Percentiles rank a stretch among this genome's conserved stretches.
Conservation (phyloP, 768 basidiomycete genomes). For the Mycena indigotica region DNA sequence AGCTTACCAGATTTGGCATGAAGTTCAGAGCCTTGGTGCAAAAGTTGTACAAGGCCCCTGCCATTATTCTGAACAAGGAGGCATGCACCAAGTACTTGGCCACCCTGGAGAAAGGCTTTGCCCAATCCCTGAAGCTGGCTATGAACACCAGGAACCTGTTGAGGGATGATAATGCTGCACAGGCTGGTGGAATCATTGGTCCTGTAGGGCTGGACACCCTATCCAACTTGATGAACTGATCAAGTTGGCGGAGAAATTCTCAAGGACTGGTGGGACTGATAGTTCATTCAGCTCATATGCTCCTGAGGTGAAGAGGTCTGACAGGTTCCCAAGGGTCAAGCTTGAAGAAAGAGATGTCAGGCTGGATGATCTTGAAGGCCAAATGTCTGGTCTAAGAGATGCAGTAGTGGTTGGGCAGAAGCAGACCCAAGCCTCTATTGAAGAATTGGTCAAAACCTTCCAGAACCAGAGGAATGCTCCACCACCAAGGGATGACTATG, state of each 20-base stretch:
- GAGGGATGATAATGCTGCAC: slow-evolving; percentile 1
- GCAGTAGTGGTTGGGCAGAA: slow-evolving; percentile 1
- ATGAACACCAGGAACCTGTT: slow-evolving; percentile 10
- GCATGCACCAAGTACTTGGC: slow-evolving; percentile 5
- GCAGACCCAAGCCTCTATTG: slow-evolving; percentile 7
- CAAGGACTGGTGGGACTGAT: background rate
- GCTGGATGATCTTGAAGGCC: slow-evolving; percentile 8
- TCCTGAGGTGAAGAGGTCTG: slow-evolving; percentile 2
- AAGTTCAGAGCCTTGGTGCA: background rate
- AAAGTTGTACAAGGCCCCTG: slow-evolving; percentile 7
- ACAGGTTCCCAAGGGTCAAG: slow-evolving; percentile 10
- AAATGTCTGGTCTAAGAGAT: slow-evolving; percentile 6
- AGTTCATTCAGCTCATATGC: background rate
- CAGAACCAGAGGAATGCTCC: background rate
- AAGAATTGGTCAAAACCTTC: slow-evolving; percentile 8
- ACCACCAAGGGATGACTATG: slow-evolving; percentile 2
- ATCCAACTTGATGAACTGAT: slow-evolving; percentile 11
- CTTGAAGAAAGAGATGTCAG: slow-evolving; percentile 6
- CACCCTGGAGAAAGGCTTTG: slow-evolving; percentile 8
- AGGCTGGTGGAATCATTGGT: background rate
- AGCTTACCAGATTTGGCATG: slow-evolving; percentile 11
- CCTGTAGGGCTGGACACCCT: slow-evolving; percentile 1
- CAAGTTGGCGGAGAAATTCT: slow-evolving; percentile 8
- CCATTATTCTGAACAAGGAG: slow-evolving; percentile 13
- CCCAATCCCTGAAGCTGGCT: slow-evolving; percentile 2